phyloP scores from a whole-genome alignment of 257 asterid species.

The Fraxinus quadrangulata region DNA sequence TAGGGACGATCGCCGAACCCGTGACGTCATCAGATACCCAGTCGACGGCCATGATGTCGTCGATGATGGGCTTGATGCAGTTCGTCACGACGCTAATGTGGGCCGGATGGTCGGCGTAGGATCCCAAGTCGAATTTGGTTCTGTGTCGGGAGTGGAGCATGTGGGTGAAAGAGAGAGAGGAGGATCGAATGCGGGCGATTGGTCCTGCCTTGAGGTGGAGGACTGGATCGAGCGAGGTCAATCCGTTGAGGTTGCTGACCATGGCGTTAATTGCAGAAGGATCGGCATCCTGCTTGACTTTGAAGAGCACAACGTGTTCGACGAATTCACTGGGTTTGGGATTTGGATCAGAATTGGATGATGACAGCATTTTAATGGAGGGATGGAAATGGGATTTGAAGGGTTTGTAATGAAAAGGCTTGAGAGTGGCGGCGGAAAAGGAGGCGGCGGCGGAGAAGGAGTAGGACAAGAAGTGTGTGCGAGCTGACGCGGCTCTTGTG shows the following conservation, averaged over 20 bases:
- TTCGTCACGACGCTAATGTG: slow-evolving; percentile 59
- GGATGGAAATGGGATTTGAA: slow-evolving; percentile 13
- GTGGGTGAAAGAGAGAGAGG: slow-evolving; percentile 79
- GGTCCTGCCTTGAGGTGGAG: slow-evolving; percentile 79
- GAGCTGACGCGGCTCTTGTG: too few relatives aligned
- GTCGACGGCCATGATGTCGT: slow-evolving; percentile 76
- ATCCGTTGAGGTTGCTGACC: slow-evolving; percentile 66
- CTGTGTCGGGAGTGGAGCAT: slow-evolving; percentile 81
- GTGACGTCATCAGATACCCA: slow-evolving; percentile 48
- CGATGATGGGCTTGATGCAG: slow-evolving; percentile 48
- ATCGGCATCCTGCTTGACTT: slow-evolving; percentile 56
- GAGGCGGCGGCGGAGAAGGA: slow-evolving; percentile 10
- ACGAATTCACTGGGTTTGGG: slow-evolving; percentile 43
- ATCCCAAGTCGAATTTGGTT: slow-evolving; percentile 54
- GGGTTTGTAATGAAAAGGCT: slow-evolving; percentile 18
- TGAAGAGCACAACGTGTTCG: slow-evolving; percentile 87
- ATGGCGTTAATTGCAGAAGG: slow-evolving; percentile 62
- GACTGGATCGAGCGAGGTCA: slow-evolving; percentile 68
- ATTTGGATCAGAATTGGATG: slow-evolving; percentile 25
- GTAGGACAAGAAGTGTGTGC: too few relatives aligned
- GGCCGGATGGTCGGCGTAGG: slow-evolving; percentile 58
- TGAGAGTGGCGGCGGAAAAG: slow-evolving; percentile 24
- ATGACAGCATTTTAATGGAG: background rate
- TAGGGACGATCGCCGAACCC: slow-evolving; percentile 33
- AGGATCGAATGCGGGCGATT: slow-evolving; percentile 52